Conservation (phyloP, 1,139 yeast genomes). For the Yamadazyma conglobata region DNA sequence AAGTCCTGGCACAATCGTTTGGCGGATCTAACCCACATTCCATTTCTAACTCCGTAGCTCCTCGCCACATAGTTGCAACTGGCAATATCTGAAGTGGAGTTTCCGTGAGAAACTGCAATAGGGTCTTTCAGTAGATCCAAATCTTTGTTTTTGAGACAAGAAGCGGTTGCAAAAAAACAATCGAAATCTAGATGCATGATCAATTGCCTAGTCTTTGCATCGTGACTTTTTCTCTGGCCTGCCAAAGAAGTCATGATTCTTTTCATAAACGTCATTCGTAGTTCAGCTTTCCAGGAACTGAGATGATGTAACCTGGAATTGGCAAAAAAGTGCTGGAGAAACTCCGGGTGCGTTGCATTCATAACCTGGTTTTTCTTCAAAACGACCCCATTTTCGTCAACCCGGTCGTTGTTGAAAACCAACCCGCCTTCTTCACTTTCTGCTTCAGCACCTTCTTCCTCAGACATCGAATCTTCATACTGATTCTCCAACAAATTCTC, state of each 20-base stretch:
- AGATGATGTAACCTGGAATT: slow-evolving; percentile 85
- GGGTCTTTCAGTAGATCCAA: slow-evolving; percentile 59
- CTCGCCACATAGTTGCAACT: slow-evolving; percentile 90
- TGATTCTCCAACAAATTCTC: slow-evolving; percentile 8
- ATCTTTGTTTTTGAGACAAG: slow-evolving; percentile 57
- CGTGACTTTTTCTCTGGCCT: slow-evolving; percentile 2
- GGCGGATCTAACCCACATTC: slow-evolving; percentile 84
- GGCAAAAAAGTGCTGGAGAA: slow-evolving; percentile 66
- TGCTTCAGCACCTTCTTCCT: slow-evolving; percentile 7
- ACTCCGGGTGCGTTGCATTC: slow-evolving; percentile 78
- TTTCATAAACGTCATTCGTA: slow-evolving; percentile 57
- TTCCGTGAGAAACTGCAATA: slow-evolving; percentile 84
- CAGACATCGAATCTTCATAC: slow-evolving; percentile 1
- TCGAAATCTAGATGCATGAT: slow-evolving; percentile 89
- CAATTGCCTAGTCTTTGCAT: slow-evolving; percentile 15
- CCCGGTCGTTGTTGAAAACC: slow-evolving; percentile 4
- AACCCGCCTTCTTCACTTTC: neutral
- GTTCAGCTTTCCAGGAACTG: slow-evolving; percentile 80
- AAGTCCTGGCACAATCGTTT: slow-evolving; percentile 61
- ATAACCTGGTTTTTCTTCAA: slow-evolving; percentile 11
- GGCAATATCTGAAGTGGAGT: slow-evolving; percentile 70
- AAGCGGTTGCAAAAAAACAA: slow-evolving; percentile 88
- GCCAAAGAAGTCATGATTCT: slow-evolving; percentile 26
- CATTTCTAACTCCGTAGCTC: slow-evolving; percentile 68
- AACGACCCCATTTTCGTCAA: slow-evolving; percentile 5